A percentile compares a stretch with the other conserved stretches of the same genome.
phyloP scores from a whole-genome alignment of 2,329 filamentous ascomycete genomes.

The Exophiala sideris region DNA sequence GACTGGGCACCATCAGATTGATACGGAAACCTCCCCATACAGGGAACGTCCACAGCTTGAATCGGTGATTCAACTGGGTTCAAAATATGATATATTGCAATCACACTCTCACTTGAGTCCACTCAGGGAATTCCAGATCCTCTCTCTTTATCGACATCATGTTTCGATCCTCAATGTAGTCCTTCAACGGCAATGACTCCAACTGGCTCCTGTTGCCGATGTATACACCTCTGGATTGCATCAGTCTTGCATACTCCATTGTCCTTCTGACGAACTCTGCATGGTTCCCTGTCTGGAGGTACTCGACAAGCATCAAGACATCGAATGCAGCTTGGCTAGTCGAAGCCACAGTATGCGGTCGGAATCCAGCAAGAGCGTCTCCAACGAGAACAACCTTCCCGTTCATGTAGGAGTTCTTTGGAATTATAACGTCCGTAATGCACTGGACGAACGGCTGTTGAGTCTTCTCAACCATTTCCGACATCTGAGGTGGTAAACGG shows the following conservation, averaged over 20 bases:
- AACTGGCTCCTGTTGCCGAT: constrained; percentile 23
- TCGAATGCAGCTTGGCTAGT: constrained; percentile 31
- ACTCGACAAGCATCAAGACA: constrained; percentile 27
- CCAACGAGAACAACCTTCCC: constrained; percentile 32
- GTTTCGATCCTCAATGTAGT: constrained; percentile 21
- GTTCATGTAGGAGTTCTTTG: constrained; percentile 27
- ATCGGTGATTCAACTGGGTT: constrained; percentile 4
- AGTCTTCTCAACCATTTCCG: constrained; percentile 29
- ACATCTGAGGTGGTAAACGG: constrained; percentile 26
- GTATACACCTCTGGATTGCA: constrained; percentile 16
- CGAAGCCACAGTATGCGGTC: constrained; percentile 30
- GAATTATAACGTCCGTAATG: constrained; percentile 28
- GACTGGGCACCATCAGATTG: constrained; percentile 20
- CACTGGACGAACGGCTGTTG: constrained; percentile 31
- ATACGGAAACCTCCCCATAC: constrained; percentile 20
- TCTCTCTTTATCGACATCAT: constrained; percentile 20
- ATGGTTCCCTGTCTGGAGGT: constrained; percentile 21
- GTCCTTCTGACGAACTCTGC: constrained; percentile 27
- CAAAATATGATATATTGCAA: no score
- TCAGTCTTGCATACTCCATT: constrained; percentile 20
- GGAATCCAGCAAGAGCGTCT: constrained; percentile 30
- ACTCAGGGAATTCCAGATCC: constrained; percentile 21
- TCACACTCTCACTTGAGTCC: constrained; percentile 15
- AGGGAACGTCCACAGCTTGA: constrained; percentile 18
- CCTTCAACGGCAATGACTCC: constrained; percentile 15